These are phyloP conservation scores for Tetrahymena elliotti DNA, from an alignment of 73 alveolate genomes.

Conservation along the genomic window DNA sequence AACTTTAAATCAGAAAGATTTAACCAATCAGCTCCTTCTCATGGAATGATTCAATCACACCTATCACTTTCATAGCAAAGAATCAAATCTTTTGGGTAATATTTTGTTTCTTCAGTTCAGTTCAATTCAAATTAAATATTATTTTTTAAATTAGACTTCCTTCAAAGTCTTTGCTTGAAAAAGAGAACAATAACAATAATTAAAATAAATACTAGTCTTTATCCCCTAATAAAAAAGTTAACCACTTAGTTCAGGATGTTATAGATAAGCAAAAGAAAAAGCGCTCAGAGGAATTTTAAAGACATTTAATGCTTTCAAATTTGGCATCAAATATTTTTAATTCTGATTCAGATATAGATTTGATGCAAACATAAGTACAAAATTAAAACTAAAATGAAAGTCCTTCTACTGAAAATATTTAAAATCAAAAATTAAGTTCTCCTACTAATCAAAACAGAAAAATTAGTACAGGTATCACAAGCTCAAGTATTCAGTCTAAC, in stretches of 20 bases:
- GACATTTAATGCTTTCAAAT: not conserved
- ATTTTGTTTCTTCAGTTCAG: not conserved
- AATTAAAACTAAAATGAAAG: too few relatives aligned
- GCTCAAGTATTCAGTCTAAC: not conserved
- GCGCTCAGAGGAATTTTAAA: not conserved
- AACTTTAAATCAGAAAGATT: not conserved
- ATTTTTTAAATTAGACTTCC: not conserved
- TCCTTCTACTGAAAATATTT: not conserved
- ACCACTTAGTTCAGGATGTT: not conserved
- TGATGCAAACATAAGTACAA: not conserved
- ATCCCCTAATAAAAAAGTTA: not conserved
- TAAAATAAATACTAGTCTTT: not conserved
- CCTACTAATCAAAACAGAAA: not conserved
- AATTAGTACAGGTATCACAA: not conserved
- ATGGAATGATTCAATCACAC: not conserved
- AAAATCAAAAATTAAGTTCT: not conserved
- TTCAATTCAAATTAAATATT: not conserved
- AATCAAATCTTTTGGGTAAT: not conserved
- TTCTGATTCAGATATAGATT: not conserved
- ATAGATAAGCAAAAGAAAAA: not conserved
- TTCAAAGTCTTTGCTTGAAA: not conserved
- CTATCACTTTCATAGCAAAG: not conserved
- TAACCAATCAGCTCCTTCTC: not conserved
- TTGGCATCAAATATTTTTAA: not conserved
- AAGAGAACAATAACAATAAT: not conserved